Conservation (phyloP, 129 eudicot genomes). For the Erigeron canadensis region DNA sequence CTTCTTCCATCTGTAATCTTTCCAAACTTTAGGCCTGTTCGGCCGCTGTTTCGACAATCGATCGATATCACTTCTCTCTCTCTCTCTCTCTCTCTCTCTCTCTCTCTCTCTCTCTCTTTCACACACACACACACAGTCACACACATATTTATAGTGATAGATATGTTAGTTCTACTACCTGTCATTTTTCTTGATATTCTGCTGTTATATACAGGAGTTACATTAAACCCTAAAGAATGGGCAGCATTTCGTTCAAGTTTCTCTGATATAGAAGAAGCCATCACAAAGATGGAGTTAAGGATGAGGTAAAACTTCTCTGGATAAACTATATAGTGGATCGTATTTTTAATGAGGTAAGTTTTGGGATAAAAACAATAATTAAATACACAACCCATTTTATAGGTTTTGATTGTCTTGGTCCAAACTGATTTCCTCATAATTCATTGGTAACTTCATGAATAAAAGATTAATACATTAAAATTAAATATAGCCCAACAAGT, state of each 20-base stretch:
- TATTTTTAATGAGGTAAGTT: background rate
- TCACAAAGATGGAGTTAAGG: conserved; percentile 49
- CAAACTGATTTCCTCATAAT: background rate
- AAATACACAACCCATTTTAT: background rate
- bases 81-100: too few relatives aligned
- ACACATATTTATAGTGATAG: background rate
- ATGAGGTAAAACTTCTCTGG: conserved; percentile 44
- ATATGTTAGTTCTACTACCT: conserved; percentile 1
- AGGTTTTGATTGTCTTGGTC: background rate
- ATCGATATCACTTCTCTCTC: too few relatives aligned
- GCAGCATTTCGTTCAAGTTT: conserved; percentile 49
- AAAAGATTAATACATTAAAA: background rate
- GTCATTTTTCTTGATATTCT: conserved; percentile 6
- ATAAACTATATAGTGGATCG: background rate
- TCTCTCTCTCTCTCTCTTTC: too few relatives aligned
- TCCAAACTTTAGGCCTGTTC: too few relatives aligned
- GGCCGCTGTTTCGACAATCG: too few relatives aligned
- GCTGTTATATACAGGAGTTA: conserved; percentile 44
- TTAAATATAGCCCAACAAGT: background rate
- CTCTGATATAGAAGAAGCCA: conserved; percentile 68
- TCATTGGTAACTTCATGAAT: conserved; percentile 6
- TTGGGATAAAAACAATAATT: background rate
- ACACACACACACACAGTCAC: background rate
- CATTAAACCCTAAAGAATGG: conserved; percentile 65
- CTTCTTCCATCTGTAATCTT: too few relatives aligned